Evolutionary conservation across 1,284 basidiomycete genomes (phyloP).

Genomic region (Leccinum subrobustum): DNA sequence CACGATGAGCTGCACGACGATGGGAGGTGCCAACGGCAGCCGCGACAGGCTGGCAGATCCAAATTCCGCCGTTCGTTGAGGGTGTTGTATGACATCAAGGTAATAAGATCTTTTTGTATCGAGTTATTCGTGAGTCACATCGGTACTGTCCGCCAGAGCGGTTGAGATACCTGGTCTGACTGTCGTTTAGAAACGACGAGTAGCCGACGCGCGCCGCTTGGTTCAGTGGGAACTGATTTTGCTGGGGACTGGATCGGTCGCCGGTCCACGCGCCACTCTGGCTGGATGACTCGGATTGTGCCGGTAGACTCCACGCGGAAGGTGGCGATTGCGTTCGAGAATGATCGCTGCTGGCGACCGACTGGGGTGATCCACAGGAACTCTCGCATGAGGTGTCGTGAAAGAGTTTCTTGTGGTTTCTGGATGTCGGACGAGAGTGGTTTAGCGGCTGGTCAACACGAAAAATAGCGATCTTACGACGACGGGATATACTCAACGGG

Average conservation of each 20-base stretch:
- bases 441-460: slow-evolving; percentile 16
- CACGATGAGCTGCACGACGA: slow-evolving; percentile 76
- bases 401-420: slow-evolving; percentile 34
- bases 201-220: slow-evolving; percentile 49
- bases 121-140: slow-evolving; percentile 22
- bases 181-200: slow-evolving; percentile 52
- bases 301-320: slow-evolving; percentile 31
- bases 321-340: slow-evolving; percentile 35
- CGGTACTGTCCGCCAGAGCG: slow-evolving; percentile 7
- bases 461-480: slow-evolving; percentile 25
- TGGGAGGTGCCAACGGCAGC: slow-evolving; percentile 76
- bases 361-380: slow-evolving; percentile 32
- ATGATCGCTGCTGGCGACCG: slow-evolving; percentile 34
- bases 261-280: slow-evolving; percentile 29
- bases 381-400: slow-evolving; percentile 33
- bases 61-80: slow-evolving; percentile 77
- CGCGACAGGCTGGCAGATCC: slow-evolving; percentile 72
- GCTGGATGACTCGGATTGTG: slow-evolving; percentile 30
- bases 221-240: slow-evolving; percentile 36
- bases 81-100: slow-evolving; percentile 79
- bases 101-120: slow-evolving; percentile 57
- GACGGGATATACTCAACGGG: slow-evolving; percentile 32
- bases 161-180: slow-evolving; percentile 46
- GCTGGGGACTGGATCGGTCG: slow-evolving; percentile 34
- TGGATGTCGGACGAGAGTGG: slow-evolving; percentile 11